These are phyloP conservation scores for Tuctoria greenei DNA, from an alignment of 176 grass and related monocot genomes.

Conservation along the genomic window DNA sequence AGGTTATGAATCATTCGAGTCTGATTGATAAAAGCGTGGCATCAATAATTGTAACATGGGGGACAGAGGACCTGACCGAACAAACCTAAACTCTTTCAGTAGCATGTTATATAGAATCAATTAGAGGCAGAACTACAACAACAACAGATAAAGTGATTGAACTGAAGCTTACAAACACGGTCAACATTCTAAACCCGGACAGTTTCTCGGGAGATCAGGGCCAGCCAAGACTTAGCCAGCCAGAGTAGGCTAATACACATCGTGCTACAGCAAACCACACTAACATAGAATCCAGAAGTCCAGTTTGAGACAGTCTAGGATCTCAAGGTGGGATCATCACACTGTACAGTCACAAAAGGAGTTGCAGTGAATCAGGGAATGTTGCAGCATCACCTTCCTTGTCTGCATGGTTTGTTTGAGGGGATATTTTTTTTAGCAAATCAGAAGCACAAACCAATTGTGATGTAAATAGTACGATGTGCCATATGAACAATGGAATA, in stretches of 20 bases:
- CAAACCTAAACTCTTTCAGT: neutral
- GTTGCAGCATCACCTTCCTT: conserved; percentile 9
- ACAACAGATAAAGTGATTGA: neutral
- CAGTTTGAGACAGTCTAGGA: neutral
- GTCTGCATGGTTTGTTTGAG: conserved; percentile 29
- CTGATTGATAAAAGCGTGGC: neutral
- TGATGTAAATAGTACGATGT: neutral
- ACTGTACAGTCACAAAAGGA: neutral
- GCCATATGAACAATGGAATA: neutral
- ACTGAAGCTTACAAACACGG: neutral
- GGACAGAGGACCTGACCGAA: neutral
- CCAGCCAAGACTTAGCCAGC: neutral
- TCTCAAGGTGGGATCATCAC: conserved; percentile 41
- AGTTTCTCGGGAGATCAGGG: neutral
- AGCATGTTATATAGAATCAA: neutral
- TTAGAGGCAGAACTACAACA: neutral
- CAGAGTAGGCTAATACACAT: neutral
- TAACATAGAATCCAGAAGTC: neutral
- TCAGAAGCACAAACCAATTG: neutral
- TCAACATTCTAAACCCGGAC: neutral
- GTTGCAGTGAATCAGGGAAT: neutral
- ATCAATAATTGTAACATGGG: neutral
- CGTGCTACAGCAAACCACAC: neutral
- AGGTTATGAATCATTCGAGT: neutral
- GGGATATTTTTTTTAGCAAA: conserved; percentile 1